Evolutionary conservation across 2,329 filamentous ascomycete genomes (phyloP).

Genomic region (Fusarium penzigii): DNA sequence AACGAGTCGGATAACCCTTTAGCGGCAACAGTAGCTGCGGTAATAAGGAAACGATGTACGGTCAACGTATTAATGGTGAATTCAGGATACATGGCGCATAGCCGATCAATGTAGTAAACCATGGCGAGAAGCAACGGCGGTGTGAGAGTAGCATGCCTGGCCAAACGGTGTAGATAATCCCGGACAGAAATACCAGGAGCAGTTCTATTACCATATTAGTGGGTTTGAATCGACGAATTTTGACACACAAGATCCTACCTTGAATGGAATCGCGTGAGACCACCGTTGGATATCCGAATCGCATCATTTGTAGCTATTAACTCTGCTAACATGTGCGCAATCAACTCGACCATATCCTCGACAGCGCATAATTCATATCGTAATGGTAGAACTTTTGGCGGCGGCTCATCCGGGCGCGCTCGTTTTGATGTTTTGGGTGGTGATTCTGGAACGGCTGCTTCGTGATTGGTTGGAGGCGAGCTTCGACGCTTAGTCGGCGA

Average conservation of each 20-base stretch:
- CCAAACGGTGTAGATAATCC: constrained; percentile 90
- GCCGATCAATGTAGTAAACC: constrained; percentile 97
- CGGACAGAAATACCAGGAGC: constrained; percentile 89
- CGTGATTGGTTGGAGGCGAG: constrained; percentile 34
- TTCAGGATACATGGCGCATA: constrained; percentile 88
- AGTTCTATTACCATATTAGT: constrained; percentile 44
- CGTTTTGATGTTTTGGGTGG: constrained; percentile 49
- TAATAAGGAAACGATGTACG: constrained; percentile 95
- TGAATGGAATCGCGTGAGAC: constrained; percentile 92
- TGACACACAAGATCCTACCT: constrained; percentile 54
- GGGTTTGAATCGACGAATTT: constrained; percentile 6
- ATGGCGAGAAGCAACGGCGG: constrained; percentile 95
- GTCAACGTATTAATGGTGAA: constrained; percentile 97
- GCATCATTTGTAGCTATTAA: constrained; percentile 94
- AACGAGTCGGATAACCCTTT: constrained; percentile 97
- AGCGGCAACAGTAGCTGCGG: constrained; percentile 89
- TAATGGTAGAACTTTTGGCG: constrained; percentile 63
- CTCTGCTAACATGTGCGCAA: constrained; percentile 94
- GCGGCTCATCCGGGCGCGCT: constrained; percentile 48
- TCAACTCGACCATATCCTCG: constrained; percentile 85
- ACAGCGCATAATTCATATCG: constrained; percentile 80
- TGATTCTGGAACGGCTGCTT: constrained; percentile 26
- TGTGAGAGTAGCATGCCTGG: constrained; percentile 89
- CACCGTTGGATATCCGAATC: constrained; percentile 69
- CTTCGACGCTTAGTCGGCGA: constrained; percentile 38